Conservation (phyloP, 352 stramenopile species). For the Pythium aquatile region DNA sequence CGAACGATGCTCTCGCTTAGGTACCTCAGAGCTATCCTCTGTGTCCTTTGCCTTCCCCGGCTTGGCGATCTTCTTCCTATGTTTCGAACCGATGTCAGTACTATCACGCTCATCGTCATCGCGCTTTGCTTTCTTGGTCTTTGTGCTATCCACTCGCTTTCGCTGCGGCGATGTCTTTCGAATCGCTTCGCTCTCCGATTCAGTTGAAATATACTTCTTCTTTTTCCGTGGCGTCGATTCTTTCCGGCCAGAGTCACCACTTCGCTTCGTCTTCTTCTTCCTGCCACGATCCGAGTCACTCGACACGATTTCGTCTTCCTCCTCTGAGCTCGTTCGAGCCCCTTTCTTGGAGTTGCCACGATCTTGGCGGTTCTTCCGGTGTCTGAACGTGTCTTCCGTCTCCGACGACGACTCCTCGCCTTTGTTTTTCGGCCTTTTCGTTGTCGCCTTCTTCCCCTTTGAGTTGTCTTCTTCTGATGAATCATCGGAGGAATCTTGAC, state of each 20-base stretch:
- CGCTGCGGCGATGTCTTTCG: background rate
- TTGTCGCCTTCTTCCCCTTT: background rate
- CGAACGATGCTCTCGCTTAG: conserved; percentile 3
- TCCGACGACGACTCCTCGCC: conserved; percentile 4
- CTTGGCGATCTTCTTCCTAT: background rate
- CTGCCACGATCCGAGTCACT: background rate
- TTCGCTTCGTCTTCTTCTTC: background rate
- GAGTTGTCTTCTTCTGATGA: conserved; percentile 7
- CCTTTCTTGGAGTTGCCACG: background rate
- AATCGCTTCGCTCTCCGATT: background rate
- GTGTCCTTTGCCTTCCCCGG: conserved; percentile 1
- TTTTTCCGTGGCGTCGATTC: background rate
- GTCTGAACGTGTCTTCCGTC: background rate
- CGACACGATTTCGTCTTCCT: background rate
- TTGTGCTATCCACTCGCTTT: background rate
- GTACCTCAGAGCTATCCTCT: background rate
- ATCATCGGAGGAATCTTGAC: conserved; percentile 17
- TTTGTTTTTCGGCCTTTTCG: background rate
- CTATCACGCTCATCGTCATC: background rate
- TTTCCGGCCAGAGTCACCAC: background rate
- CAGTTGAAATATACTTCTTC: background rate
- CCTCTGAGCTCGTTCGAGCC: conserved; percentile 3
- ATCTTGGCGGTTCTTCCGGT: no score
- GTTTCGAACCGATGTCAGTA: background rate
- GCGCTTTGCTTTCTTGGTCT: background rate